Conservation (phyloP, 345 rosid genomes). For the Cochlearia excelsa region DNA sequence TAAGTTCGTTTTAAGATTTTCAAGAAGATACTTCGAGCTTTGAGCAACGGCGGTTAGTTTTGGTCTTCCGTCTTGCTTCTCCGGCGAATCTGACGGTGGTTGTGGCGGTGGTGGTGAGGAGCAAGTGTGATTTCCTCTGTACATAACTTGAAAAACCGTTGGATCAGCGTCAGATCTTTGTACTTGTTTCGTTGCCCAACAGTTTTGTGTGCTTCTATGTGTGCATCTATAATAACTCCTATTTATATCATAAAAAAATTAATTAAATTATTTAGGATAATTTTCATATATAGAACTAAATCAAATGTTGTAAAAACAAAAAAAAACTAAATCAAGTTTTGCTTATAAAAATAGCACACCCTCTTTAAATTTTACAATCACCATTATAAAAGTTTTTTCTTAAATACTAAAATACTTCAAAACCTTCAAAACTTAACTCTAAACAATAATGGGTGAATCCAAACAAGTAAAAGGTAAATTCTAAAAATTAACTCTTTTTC, state of each 20-base stretch:
- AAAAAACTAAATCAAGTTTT: too few species aligned
- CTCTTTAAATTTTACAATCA: background rate
- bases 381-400: background rate
- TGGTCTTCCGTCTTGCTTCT: slow-evolving; percentile 20
- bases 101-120: slow-evolving; percentile 34
- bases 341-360: too few species aligned
- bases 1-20: slow-evolving; percentile 28
- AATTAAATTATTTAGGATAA: background rate
- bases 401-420: too few species aligned
- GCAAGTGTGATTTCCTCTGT: slow-evolving; percentile 80
- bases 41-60: background rate
- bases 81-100: slow-evolving; percentile 8
- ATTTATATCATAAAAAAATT: background rate
- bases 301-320: too few species aligned
- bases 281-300: too few species aligned
- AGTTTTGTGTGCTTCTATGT: slow-evolving; percentile 57
- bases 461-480: too few species aligned
- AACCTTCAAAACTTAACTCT: too few species aligned
- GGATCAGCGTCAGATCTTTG: slow-evolving; percentile 85
- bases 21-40: slow-evolving; percentile 27
- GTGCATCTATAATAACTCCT: slow-evolving; percentile 76
- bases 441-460: too few species aligned
- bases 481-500: too few species aligned
- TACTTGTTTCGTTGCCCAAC: slow-evolving; percentile 91
- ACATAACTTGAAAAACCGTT: slow-evolving; percentile 64